Percentiles rank a stretch among this genome's conserved stretches.
These are phyloP conservation scores for Aspergillus pseudotamarii DNA, from an alignment of 2,329 filamentous ascomycete species.

Conservation along the genomic window DNA sequence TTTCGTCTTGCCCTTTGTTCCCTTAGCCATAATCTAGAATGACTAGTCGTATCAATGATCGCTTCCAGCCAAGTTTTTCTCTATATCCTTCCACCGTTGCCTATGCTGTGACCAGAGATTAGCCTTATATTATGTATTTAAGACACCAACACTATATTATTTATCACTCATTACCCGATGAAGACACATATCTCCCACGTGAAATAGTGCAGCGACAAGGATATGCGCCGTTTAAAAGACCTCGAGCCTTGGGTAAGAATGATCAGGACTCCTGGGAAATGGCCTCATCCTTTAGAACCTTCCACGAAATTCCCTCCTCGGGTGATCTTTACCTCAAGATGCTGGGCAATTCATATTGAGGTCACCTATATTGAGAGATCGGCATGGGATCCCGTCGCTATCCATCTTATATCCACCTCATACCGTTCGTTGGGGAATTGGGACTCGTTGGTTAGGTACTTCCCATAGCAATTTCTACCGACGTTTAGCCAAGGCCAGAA, in stretches of 20 bases:
- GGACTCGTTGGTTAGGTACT: background rate
- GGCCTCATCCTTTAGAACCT: background rate
- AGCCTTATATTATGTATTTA: no score
- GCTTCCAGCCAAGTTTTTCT: background rate
- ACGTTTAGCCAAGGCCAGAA: background rate
- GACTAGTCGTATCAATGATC: background rate
- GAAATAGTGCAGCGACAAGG: background rate
- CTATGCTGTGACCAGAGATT: background rate
- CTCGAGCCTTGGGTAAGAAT: background rate
- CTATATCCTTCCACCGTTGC: no score
- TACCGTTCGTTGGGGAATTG: background rate
- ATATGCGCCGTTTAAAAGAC: background rate
- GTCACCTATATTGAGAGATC: background rate
- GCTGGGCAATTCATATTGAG: background rate
- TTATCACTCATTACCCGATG: background rate
- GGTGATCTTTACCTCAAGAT: background rate
- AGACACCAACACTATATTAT: no score
- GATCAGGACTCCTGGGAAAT: background rate
- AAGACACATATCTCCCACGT: background rate
- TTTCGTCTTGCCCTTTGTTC: no score
- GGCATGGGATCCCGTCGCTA: background rate
- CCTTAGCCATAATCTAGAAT: no score
- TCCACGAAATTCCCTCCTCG: background rate
- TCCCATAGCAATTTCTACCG: background rate
- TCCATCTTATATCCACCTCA: background rate